Conservation (phyloP, 441 rosid species). For the Geranium incanum region DNA sequence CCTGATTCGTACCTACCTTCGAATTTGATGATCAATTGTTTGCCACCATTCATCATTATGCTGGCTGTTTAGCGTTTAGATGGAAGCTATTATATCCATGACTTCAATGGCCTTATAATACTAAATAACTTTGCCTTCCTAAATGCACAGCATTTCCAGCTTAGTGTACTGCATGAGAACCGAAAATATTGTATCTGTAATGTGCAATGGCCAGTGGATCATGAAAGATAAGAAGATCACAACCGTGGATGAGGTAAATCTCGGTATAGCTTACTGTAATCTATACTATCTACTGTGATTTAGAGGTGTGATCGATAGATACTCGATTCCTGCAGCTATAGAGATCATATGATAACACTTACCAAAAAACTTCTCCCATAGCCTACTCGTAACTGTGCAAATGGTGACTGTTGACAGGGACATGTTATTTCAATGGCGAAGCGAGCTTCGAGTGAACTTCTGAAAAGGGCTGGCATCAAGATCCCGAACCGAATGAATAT, state of each 20-base stretch:
- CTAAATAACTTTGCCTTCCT: slow-evolving; percentile 6
- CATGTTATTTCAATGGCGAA: slow-evolving; percentile 43
- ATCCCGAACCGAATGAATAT: slow-evolving; percentile 50
- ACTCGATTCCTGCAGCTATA: not conserved
- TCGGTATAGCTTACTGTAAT: not conserved
- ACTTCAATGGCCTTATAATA: not conserved
- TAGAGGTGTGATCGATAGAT: not conserved
- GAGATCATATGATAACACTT: not conserved
- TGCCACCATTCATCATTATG: not conserved
- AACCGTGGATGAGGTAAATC: slow-evolving; percentile 49
- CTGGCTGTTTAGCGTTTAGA: not conserved
- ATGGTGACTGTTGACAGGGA: slow-evolving; percentile 27
- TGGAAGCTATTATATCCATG: not conserved
- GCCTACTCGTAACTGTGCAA: not conserved
- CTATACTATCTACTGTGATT: no score
- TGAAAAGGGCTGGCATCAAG: slow-evolving; percentile 49
- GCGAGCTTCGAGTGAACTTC: slow-evolving; percentile 39
- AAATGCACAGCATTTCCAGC: slow-evolving; percentile 45
- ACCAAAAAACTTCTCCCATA: not conserved
- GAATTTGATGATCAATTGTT: not conserved
- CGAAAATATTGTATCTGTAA: slow-evolving; percentile 56
- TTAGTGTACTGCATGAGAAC: slow-evolving; percentile 62
- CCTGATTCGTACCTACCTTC: not conserved
- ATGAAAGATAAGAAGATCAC: slow-evolving; percentile 56
- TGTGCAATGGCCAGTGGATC: slow-evolving; percentile 74